Conservation (phyloP, 2,329 filamentous ascomycete species). For the Aspergillus clavatus region DNA sequence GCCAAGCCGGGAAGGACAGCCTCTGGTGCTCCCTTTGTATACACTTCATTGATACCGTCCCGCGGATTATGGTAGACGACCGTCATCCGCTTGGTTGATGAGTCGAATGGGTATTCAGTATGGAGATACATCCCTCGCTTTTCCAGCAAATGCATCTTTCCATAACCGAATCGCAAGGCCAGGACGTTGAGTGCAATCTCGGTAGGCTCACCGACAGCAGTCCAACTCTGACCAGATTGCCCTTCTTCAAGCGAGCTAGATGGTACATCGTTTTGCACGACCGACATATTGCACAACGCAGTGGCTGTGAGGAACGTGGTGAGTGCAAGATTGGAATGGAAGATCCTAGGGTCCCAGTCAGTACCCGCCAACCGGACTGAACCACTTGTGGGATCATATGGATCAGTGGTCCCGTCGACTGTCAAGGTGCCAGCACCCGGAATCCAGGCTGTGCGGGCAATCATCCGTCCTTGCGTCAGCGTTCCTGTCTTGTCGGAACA, state of each 20-base stretch:
- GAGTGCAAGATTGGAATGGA: conserved; percentile 34
- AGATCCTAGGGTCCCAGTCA: conserved; percentile 24
- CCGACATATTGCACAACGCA: conserved; percentile 53
- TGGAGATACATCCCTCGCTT: conserved; percentile 15
- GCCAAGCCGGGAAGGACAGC: conserved; percentile 43
- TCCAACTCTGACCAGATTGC: conserved; percentile 40
- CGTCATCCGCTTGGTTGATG: conserved; percentile 62
- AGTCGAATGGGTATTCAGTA: conserved; percentile 63
- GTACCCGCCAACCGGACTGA: conserved; percentile 37
- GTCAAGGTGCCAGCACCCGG: conserved; percentile 50
- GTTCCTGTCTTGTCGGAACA: conserved; percentile 57
- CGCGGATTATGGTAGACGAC: conserved; percentile 49
- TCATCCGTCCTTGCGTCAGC: conserved; percentile 54
- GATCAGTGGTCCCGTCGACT: conserved; percentile 50
- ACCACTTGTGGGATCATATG: conserved; percentile 53
- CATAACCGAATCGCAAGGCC: conserved; percentile 54
- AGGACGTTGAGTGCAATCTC: conserved; percentile 66
- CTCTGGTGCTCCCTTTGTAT: conserved; percentile 61
- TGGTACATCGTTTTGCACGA: conserved; percentile 40
- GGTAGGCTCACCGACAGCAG: conserved; percentile 59
- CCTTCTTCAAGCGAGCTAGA: conserved; percentile 5
- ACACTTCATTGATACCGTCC: conserved; percentile 39
- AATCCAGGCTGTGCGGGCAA: conserved; percentile 56
- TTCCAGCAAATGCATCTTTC: conserved; percentile 43
- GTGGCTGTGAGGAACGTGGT: conserved; percentile 50